These are phyloP conservation scores for Tetrapyrgos nigripes DNA, from an alignment of 1,284 basidiomycete species.

Conservation along the genomic window DNA sequence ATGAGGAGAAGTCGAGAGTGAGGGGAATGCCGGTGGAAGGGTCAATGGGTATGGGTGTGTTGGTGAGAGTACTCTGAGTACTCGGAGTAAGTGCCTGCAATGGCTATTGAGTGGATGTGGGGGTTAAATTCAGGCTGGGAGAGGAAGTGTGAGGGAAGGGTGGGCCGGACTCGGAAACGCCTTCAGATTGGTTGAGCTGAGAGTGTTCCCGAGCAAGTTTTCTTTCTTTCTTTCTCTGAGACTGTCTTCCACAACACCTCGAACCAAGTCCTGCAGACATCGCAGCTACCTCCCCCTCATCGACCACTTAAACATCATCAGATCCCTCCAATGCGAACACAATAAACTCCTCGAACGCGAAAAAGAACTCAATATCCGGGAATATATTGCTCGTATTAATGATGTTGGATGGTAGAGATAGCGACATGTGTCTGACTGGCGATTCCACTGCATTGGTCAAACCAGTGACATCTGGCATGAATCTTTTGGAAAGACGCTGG, in stretches of 20 bases:
- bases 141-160: slow-evolving; percentile 28
- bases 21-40: too few relatives aligned
- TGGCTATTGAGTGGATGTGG: neutral
- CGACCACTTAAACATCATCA: too few relatives aligned
- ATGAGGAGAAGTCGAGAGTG: too few relatives aligned
- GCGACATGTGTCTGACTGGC: slow-evolving; percentile 69
- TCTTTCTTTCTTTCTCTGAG: slow-evolving; percentile 76
- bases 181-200: slow-evolving; percentile 2
- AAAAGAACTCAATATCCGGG: too few relatives aligned
- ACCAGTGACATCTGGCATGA: slow-evolving; percentile 78
- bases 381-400: slow-evolving; percentile 51
- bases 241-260: slow-evolving; percentile 84
- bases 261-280: too few relatives aligned
- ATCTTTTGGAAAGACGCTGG: slow-evolving; percentile 38
- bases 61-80: slow-evolving; percentile 24
- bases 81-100: too few relatives aligned
- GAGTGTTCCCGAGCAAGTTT: slow-evolving; percentile 43
- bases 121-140: neutral
- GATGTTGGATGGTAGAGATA: slow-evolving; percentile 54
- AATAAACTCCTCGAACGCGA: too few relatives aligned
- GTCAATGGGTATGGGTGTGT: too few relatives aligned
- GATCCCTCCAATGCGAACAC: too few relatives aligned
- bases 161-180: slow-evolving; percentile 14
- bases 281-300: too few relatives aligned
- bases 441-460: slow-evolving; percentile 77